Evolutionary conservation across 495 filamentous ascomycete genomes (phyloP).

Genomic region (Penicillium psychrofluorescens): DNA sequence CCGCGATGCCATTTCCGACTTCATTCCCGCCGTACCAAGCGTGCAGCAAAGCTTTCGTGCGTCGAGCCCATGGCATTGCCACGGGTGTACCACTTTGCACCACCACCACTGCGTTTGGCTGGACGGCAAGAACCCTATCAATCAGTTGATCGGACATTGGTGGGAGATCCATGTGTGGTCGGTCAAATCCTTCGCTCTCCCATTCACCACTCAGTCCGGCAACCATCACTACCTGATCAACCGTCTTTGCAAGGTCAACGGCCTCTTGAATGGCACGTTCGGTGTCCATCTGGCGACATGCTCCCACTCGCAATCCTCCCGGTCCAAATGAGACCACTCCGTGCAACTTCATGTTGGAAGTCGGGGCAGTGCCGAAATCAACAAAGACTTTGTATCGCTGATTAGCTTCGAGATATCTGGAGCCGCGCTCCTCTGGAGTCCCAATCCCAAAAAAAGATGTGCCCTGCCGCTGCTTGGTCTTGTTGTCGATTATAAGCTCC

Average conservation of each 20-base stretch:
- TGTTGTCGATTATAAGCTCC: conserved; percentile 58
- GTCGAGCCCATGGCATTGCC: conserved; percentile 68
- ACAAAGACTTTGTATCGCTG: conserved; percentile 48
- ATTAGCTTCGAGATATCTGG: conserved; percentile 43
- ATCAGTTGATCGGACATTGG: conserved; percentile 64
- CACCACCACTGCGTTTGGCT: conserved; percentile 65
- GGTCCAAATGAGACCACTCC: conserved; percentile 44
- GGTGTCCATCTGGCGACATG: conserved; percentile 52
- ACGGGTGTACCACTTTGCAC: conserved; percentile 78
- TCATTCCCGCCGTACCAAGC: conserved; percentile 38
- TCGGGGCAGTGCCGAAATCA: conserved; percentile 51
- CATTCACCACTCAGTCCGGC: conserved; percentile 74
- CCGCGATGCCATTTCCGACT: too few species aligned
- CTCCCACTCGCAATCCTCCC: conserved; percentile 70
- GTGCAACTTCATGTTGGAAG: conserved; percentile 41
- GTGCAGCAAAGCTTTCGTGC: conserved; percentile 58
- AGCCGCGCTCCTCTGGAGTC: conserved; percentile 49
- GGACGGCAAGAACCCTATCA: conserved; percentile 54
- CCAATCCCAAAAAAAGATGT: conserved; percentile 49
- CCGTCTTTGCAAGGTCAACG: conserved; percentile 47
- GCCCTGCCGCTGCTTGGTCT: conserved; percentile 45
- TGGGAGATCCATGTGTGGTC: conserved; percentile 66
- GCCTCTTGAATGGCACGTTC: conserved; percentile 56
- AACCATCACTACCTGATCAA: conserved; percentile 64
- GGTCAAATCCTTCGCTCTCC: conserved; percentile 79